A percentile compares a stretch with the other conserved stretches of the same genome.
Conservation (phyloP, 306 rosid species). For the Rubus parviflorus region DNA sequence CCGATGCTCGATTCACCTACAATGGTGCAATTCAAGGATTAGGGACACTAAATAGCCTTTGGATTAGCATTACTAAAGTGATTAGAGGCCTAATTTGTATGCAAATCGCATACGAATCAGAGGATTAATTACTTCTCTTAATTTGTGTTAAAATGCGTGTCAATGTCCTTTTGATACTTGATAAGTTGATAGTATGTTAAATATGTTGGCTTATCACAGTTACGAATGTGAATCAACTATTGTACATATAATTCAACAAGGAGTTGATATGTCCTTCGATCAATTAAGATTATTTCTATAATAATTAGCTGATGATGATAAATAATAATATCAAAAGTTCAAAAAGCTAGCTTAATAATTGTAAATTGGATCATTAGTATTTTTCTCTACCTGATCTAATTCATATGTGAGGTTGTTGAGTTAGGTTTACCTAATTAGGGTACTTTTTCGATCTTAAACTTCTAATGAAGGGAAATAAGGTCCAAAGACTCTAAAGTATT, state of each 20-base stretch:
- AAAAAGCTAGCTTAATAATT: constrained; percentile 3
- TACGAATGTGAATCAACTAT: background rate
- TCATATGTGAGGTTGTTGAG: constrained; percentile 26
- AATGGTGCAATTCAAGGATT: too few species aligned
- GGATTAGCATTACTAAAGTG: too few species aligned
- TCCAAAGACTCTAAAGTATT: too few species aligned
- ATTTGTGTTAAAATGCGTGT: too few species aligned
- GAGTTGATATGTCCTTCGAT: background rate
- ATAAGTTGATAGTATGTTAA: background rate
- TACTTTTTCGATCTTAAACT: background rate
- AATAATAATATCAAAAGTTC: background rate
- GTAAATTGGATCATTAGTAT: constrained; percentile 4
- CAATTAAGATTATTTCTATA: background rate
- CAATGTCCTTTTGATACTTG: background rate
- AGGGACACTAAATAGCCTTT: too few species aligned
- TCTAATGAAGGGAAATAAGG: constrained; percentile 1
- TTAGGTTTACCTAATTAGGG: constrained; percentile 34
- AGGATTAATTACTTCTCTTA: too few species aligned
- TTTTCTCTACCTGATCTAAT: constrained; percentile 14
- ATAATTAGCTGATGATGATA: background rate
- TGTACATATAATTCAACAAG: background rate
- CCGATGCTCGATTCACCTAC: too few species aligned
- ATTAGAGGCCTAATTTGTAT: too few species aligned
- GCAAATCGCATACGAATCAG: too few species aligned
- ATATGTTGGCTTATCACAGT: background rate